These are phyloP conservation scores for Leccinellum luteum DNA, from an alignment of 768 basidiomycete species.

Conservation along the genomic window DNA sequence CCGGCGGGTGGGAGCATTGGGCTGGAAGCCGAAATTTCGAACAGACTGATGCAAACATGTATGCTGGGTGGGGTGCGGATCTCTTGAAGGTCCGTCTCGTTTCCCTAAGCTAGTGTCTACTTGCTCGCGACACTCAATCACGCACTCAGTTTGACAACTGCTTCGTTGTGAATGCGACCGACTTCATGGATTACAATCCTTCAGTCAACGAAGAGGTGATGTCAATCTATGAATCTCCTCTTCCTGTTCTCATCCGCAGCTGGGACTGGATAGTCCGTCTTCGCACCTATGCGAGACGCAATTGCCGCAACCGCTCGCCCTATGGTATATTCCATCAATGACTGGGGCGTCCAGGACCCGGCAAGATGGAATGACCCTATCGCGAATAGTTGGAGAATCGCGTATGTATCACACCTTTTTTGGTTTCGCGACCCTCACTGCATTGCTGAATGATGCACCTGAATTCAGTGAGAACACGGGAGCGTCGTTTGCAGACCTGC, in stretches of 20 bases:
- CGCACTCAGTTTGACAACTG: conserved; percentile 9
- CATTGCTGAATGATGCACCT: not conserved
- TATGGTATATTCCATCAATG: conserved; percentile 50
- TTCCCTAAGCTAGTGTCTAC: not conserved
- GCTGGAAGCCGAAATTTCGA: conserved; percentile 13
- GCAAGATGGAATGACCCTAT: conserved; percentile 44
- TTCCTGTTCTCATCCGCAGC: not conserved
- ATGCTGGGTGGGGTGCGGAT: conserved; percentile 5
- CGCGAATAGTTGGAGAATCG: conserved; percentile 52
- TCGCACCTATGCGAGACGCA: conserved; percentile 6
- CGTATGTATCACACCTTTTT: conserved; percentile 30
- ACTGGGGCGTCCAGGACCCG: conserved; percentile 51
- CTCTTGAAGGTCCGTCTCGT: conserved; percentile 9
- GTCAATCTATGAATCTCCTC: not conserved
- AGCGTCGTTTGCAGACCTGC: conserved; percentile 9
- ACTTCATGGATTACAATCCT: conserved; percentile 7
- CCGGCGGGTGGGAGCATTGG: not conserved
- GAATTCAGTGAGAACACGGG: conserved; percentile 7
- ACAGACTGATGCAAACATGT: conserved; percentile 5
- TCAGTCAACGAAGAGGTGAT: conserved; percentile 3
- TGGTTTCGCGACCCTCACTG: not conserved
- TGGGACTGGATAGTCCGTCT: not conserved
- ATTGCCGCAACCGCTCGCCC: not conserved
- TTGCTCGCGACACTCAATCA: not conserved
- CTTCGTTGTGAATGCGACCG: not conserved